Conservation (phyloP, 352 stramenopile species). For the Pythium myriotylum region DNA sequence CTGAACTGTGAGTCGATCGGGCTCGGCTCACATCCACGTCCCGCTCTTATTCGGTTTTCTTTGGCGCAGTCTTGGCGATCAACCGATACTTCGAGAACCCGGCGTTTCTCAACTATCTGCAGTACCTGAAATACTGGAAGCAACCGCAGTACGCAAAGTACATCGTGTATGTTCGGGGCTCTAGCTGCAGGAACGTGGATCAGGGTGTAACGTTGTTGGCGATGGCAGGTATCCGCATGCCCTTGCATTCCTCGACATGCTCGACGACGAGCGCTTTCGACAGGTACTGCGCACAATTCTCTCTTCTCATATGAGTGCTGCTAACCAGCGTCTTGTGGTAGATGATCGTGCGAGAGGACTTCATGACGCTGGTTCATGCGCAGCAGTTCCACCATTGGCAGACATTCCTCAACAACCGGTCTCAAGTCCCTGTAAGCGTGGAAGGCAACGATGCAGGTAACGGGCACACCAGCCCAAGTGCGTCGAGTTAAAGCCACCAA, state of each 20-base stretch:
- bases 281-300: conserved; percentile 40
- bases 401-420: conserved; percentile 84
- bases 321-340: conserved; percentile 30
- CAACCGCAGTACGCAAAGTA: conserved; percentile 92
- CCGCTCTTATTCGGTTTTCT: too few species aligned
- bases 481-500: too few species aligned
- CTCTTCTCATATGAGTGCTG: neutral
- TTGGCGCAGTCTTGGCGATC: conserved; percentile 74
- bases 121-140: conserved; percentile 94
- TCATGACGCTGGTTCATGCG: conserved; percentile 85
- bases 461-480: neutral
- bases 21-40: too few species aligned
- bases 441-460: conserved; percentile 19
- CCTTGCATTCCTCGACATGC: conserved; percentile 88
- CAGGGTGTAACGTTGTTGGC: neutral
- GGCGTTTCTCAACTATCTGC: conserved; percentile 89
- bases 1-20: conserved; percentile 74
- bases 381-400: conserved; percentile 92
- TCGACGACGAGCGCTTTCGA: conserved; percentile 87
- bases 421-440: conserved; percentile 37
- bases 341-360: conserved; percentile 87
- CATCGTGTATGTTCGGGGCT: conserved; percentile 60
- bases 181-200: too few species aligned
- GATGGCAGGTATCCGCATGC: conserved; percentile 75
- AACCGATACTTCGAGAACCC: conserved; percentile 92